phyloP scores from a whole-genome alignment of 2,329 filamentous ascomycete genomes.

The Penicillium decumbens region DNA sequence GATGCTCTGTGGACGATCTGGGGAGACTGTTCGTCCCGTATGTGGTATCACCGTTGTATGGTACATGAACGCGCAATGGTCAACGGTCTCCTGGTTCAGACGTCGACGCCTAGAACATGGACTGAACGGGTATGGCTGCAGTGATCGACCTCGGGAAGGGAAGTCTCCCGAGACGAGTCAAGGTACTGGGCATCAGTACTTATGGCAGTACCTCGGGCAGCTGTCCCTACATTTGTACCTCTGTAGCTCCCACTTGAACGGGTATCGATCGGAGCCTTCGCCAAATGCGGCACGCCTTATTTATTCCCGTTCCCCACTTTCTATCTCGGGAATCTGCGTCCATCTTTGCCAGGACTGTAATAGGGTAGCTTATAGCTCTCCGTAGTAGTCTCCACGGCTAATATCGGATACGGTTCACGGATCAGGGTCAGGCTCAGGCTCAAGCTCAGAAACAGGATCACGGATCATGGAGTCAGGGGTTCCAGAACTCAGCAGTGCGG shows the following conservation, averaged over 20 bases:
- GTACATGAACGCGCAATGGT: background rate
- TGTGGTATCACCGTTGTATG: background rate
- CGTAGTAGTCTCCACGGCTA: too few relatives aligned
- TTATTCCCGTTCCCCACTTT: background rate
- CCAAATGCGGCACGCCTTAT: slow-evolving; percentile 14
- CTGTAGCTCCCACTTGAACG: slow-evolving; percentile 8
- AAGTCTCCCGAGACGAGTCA: slow-evolving; percentile 14
- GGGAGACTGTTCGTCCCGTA: background rate
- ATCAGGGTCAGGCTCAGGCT: too few relatives aligned
- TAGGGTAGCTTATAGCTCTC: too few relatives aligned
- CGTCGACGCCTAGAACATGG: background rate
- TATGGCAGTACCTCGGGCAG: slow-evolving; percentile 7
- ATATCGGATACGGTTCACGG: too few relatives aligned
- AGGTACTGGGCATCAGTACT: slow-evolving; percentile 3
- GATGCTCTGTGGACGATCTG: background rate
- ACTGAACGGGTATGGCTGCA: slow-evolving; percentile 10
- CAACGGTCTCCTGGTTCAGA: background rate
- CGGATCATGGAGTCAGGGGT: background rate
- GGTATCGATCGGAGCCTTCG: slow-evolving; percentile 14
- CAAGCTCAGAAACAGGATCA: too few relatives aligned
- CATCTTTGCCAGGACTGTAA: too few relatives aligned
- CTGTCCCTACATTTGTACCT: slow-evolving; percentile 6
- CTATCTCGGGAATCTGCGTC: background rate
- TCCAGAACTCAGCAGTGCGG: slow-evolving; percentile 19
- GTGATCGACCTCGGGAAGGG: slow-evolving; percentile 22